Conservation (phyloP, 257 asterid genomes). For the Fraxinus pennsylvanica region DNA sequence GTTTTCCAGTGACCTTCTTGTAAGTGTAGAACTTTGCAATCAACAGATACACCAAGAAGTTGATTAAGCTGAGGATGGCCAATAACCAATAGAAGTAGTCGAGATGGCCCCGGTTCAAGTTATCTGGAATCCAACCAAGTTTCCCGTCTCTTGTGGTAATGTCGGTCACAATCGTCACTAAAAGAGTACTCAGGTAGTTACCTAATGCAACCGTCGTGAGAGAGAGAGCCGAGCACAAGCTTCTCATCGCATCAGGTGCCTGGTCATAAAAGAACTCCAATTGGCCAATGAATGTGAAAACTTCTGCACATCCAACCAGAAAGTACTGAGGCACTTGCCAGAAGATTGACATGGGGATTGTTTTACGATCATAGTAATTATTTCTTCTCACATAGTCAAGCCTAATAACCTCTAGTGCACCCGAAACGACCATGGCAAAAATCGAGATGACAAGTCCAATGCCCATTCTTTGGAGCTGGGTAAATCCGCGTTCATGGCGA, state of each 20-base stretch:
- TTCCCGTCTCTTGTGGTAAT: slow-evolving; percentile 48
- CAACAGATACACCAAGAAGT: slow-evolving; percentile 54
- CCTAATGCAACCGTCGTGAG: slow-evolving; percentile 74
- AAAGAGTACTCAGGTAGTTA: slow-evolving; percentile 56
- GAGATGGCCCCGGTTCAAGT: slow-evolving; percentile 76
- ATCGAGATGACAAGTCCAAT: slow-evolving; percentile 63
- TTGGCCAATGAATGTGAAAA: slow-evolving; percentile 75
- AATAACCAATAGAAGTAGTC: slow-evolving; percentile 77
- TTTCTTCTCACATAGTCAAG: slow-evolving; percentile 50
- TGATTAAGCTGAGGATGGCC: slow-evolving; percentile 57
- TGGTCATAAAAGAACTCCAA: slow-evolving; percentile 85
- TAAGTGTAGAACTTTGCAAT: slow-evolving; percentile 50
- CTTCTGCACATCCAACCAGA: slow-evolving; percentile 82
- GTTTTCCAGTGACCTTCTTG: slow-evolving; percentile 54
- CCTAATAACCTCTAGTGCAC: slow-evolving; percentile 56
- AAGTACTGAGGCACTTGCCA: slow-evolving; percentile 93
- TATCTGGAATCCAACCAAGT: slow-evolving; percentile 79
- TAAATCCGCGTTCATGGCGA: slow-evolving; percentile 65
- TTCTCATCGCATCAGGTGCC: slow-evolving; percentile 89
- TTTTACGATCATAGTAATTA: slow-evolving; percentile 46
- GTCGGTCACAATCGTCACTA: slow-evolving; percentile 56
- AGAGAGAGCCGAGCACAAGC: slow-evolving; percentile 72
- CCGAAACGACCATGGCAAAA: slow-evolving; percentile 64
- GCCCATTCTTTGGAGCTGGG: slow-evolving; percentile 85
- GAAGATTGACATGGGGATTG: slow-evolving; percentile 70